Evolutionary conservation across 2,329 filamentous ascomycete species (phyloP).

Genomic region (Neobulgaria alba): DNA sequence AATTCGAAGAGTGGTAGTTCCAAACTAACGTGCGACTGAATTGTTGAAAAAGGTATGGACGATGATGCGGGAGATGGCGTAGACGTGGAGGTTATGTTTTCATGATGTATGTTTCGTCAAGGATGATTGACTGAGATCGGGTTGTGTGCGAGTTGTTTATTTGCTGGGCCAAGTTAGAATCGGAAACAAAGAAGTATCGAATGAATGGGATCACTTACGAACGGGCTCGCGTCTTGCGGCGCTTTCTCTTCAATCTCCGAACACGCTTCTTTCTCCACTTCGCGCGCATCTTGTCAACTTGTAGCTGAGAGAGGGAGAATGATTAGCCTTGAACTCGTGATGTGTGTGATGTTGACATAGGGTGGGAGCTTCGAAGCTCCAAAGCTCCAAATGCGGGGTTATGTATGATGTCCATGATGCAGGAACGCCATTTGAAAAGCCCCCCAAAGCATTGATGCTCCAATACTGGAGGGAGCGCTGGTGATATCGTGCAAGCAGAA

Average conservation of each 20-base stretch:
- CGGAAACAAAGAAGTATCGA: too few species aligned
- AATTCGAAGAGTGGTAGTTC: constrained; percentile 25
- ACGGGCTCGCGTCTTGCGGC: constrained; percentile 98
- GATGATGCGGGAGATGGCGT: constrained; percentile 30
- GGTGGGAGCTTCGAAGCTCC: neutral
- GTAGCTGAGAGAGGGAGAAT: neutral
- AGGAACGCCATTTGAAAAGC: too few species aligned
- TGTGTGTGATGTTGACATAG: neutral
- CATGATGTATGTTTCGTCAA: constrained; percentile 29
- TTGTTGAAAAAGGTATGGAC: constrained; percentile 30
- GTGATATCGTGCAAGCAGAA: neutral
- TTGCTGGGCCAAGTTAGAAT: too few species aligned
- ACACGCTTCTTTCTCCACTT: constrained; percentile 99
- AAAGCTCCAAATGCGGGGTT: neutral
- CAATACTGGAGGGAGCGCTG: too few species aligned
- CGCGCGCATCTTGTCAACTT: constrained; percentile 56
- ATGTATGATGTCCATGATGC: neutral
- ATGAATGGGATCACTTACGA: constrained; percentile 67
- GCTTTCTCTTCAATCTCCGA: constrained; percentile 98
- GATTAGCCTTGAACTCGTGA: constrained; percentile 1
- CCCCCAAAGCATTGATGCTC: too few species aligned
- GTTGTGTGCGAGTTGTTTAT: constrained; percentile 34
- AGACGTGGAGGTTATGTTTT: constrained; percentile 28
- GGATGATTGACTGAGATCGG: constrained; percentile 34
- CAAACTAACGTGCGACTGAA: constrained; percentile 22